These are phyloP conservation scores for Entomortierella lignicola DNA, from an alignment of 192 early-diverging fungal species.

Conservation along the genomic window DNA sequence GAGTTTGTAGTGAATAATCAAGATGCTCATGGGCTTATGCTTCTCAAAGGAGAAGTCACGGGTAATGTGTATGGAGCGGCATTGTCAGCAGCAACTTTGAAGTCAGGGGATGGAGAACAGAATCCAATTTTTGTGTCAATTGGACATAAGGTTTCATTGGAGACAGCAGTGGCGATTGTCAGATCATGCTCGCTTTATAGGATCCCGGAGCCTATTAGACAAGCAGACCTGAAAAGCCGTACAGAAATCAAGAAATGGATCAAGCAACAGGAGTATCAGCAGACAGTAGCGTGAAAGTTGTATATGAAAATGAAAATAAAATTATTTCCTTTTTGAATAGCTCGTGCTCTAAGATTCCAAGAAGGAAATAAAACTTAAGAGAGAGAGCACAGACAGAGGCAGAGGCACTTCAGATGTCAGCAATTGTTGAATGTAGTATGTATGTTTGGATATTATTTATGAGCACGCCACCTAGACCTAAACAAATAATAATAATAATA, in stretches of 20 bases:
- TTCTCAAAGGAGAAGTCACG: conserved; percentile 56
- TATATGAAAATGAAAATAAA: neutral
- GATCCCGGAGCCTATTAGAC: conserved; percentile 91
- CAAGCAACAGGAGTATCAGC: neutral
- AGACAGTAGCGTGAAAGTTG: neutral
- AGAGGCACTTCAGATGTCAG: neutral
- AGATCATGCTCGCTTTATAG: conserved; percentile 70
- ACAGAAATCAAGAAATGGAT: conserved; percentile 60
- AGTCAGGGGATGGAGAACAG: conserved; percentile 10
- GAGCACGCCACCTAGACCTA: neutral
- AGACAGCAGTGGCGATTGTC: conserved; percentile 78
- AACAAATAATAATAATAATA: neutral
- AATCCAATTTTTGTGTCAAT: conserved; percentile 92
- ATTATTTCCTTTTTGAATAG: conserved; percentile 7
- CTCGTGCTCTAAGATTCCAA: neutral
- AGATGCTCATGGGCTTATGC: conserved; percentile 49
- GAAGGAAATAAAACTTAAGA: neutral
- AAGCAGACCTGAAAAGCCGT: conserved; percentile 79
- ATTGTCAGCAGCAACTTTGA: conserved; percentile 26
- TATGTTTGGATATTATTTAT: neutral
- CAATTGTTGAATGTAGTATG: too few species aligned
- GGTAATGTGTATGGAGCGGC: conserved; percentile 62
- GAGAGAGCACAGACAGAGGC: neutral
- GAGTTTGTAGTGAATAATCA: conserved; percentile 13
- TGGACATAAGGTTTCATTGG: conserved; percentile 81